Conservation (phyloP, 2,329 filamentous ascomycete genomes). For the Zalaria obscura region DNA sequence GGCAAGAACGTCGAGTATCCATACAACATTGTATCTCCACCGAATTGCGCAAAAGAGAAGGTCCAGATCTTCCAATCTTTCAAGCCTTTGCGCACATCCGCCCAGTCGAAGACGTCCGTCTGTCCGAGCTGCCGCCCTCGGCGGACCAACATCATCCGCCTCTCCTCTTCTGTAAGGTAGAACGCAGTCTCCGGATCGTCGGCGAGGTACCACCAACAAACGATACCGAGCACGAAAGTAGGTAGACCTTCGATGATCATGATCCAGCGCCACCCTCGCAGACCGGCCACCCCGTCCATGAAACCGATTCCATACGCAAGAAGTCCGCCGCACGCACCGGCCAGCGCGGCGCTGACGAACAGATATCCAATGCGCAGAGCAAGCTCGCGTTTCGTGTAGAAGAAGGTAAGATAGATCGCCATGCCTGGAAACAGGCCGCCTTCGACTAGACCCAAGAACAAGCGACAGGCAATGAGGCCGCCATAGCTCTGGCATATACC, state of each 20-base stretch:
- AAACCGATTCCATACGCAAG: conserved; percentile 61
- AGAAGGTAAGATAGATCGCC: conserved; percentile 57
- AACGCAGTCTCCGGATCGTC: conserved; percentile 52
- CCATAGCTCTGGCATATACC: conserved; percentile 54
- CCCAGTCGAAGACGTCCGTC: conserved; percentile 39
- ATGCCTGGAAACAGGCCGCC: conserved; percentile 58
- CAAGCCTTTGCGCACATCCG: conserved; percentile 52
- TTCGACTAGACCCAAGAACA: conserved; percentile 55
- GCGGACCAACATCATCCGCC: conserved; percentile 38
- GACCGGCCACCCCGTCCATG: conserved; percentile 52
- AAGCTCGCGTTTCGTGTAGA: conserved; percentile 61
- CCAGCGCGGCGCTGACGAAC: conserved; percentile 56
- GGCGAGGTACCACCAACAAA: conserved; percentile 43
- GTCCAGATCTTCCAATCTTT: conserved; percentile 64
- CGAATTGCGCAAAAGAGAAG: conserved; percentile 58
- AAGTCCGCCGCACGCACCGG: conserved; percentile 58
- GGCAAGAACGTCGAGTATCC: conserved; percentile 67
- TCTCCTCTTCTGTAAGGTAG: conserved; percentile 46
- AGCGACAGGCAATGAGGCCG: conserved; percentile 50
- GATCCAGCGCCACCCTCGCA: conserved; percentile 59
- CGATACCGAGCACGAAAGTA: conserved; percentile 40
- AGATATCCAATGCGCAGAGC: conserved; percentile 60
- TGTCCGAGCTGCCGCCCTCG: conserved; percentile 36
- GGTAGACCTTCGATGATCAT: conserved; percentile 48
- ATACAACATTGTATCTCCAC: conserved; percentile 62